Base-by-base conservation (phyloP, 208 protist species). In the Crithidia expoeki region DNA sequence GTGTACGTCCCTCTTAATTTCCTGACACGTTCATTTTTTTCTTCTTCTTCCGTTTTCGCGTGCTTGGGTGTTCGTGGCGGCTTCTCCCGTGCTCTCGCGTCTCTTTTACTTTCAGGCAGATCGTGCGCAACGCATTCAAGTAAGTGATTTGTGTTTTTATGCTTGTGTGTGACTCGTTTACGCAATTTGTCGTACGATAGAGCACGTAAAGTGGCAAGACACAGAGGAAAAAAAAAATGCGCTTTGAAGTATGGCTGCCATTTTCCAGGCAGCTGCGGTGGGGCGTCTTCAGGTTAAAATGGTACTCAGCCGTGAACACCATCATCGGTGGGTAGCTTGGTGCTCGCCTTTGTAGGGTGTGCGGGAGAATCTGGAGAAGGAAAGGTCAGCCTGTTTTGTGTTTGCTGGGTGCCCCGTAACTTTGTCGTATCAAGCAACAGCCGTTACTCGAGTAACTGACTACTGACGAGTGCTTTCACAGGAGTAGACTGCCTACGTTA, bases 141-240 rank as follows among this genome's bases (percentile, higher is more conserved):
- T 63, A 51, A 49, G 42, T 51, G 58, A 17, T 12, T 12, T 49
- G 33, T 16, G 58, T 51, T 6, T 51, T 2, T 25, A 25, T 47
- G 2, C 0, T 5, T 19, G 9, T 33, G n/a, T 19, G 21, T 32
- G 10, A 27, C 21, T 52, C 4, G 3, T 56, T 33, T 56, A 9
- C 12, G 23, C 28, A 3, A 19, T 56, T 30, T 34, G 10, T 9
- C 19, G 50, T 32, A n/a, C 27, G 28, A 23, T 5, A 27, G 32
- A 40, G 27, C 19, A 12, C 34, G 23, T 61, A 17, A 47, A 16
- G 19, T 61, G 55, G 19, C 55, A 47, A 47, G 32, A 23, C 1
- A 17, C 32, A 32, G 23, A 61, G 32, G 27, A 61, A 61, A 47
- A 58, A 58, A 56, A 56, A 32, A 53, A 32, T 42, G 12, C 36